Base-by-base conservation (phyloP, 1,284 basidiomycete species). In the Marasmius sp. region DNA sequence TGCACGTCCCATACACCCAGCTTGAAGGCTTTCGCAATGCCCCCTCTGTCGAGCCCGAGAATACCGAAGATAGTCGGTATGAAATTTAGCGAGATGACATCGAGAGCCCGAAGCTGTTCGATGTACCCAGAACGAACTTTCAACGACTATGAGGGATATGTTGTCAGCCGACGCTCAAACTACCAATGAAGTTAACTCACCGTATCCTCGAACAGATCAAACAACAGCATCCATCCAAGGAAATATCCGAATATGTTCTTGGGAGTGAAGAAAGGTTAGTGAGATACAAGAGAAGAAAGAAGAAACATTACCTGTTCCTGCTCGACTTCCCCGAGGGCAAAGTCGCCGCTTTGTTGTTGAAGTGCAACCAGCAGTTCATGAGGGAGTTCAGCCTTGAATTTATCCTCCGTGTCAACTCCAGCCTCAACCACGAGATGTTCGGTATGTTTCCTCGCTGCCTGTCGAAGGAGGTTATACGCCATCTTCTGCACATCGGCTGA, bases 201-300 rank as follows among this genome's bases (percentile, higher is more conserved):
- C 9, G 94, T 91, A 71, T 93, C 86, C 38, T 83, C 80, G 74
- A 99, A 98, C 62, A 94, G 83, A 70, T 97, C 93, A 66, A 98
- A 91, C 0, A 91, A 71, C 5, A 94, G 78, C 85, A 98, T 92
- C 97, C 97, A 99, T 8, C 85, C 85, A 4, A 98, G 80, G n/a
- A 98, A 77, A 69, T 88, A 84, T 5, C 86, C 85, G 64, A 90
- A 85, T 5, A 82, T 68, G 55, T 77, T 77, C 80, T 86, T 14
- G n/a, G 11, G 33, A 39, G 41, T 33, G 38, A 5, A 12, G 10
- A 45, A 61, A 64, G 39, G 65, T 65, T 48, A 58, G 61, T 1
- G 16, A n/a, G n/a, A n/a, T 10, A 66, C 69, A 12, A 69, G 53
- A 49, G 68, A 54, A 3, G 47, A 59, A 49, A 2, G 60, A n/a